Percentiles rank a stretch among this genome's conserved stretches.
phyloP scores from a whole-genome alignment of 768 basidiomycete genomes.

The Phanerochaete carnosa region DNA sequence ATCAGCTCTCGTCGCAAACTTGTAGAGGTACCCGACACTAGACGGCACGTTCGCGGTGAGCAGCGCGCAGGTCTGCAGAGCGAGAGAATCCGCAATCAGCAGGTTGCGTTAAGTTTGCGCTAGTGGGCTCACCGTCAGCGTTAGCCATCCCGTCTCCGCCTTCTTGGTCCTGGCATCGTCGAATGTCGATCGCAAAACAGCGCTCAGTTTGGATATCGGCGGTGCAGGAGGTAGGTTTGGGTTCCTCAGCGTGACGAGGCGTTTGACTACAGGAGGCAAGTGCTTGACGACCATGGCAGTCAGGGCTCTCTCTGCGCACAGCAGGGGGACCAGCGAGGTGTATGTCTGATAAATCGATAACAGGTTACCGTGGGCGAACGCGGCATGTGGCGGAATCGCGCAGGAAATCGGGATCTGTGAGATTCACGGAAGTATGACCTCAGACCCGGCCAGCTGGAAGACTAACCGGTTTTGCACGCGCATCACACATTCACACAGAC shows the following conservation, averaged over 20 bases:
- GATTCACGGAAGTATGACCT: background rate
- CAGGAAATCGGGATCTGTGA: constrained; percentile 1
- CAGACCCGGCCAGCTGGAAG: constrained; percentile 6
- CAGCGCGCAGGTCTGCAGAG: constrained; percentile 71
- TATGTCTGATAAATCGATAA: background rate
- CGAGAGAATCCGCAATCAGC: background rate
- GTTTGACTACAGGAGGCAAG: constrained; percentile 68
- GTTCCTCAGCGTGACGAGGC: constrained; percentile 63
- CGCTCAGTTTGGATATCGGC: constrained; percentile 46
- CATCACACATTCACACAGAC: background rate
- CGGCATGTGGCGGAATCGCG: background rate
- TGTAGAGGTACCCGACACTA: constrained; percentile 76
- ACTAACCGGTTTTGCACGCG: constrained; percentile 6
- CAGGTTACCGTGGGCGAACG: background rate
- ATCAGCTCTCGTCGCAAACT: constrained; percentile 60
- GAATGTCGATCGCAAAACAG: constrained; percentile 58
- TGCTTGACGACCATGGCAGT: constrained; percentile 35
- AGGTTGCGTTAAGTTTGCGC: background rate
- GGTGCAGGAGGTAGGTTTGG: constrained; percentile 60
- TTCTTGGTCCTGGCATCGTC: constrained; percentile 60
- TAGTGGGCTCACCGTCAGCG: constrained; percentile 55
- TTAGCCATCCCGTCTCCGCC: constrained; percentile 79
- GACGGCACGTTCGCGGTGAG: constrained; percentile 80
- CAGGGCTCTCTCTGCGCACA: background rate
- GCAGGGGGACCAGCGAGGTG: background rate